Evolutionary conservation across 2,329 filamentous ascomycete genomes (phyloP).

Genomic region (Aureobasidium mangrovei): DNA sequence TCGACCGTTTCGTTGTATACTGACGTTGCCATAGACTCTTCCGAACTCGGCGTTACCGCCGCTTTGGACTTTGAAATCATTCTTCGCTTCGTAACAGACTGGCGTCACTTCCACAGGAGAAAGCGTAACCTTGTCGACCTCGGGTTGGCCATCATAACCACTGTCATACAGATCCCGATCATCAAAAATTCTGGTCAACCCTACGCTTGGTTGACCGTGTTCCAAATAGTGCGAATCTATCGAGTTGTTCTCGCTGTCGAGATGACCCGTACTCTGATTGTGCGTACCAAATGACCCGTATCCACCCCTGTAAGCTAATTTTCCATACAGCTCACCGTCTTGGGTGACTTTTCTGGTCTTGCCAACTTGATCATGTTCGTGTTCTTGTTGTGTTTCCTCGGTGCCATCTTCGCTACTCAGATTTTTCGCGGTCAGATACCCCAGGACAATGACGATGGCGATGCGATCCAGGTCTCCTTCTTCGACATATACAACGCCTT

Average conservation of each 20-base stretch:
- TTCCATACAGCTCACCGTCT: conserved; percentile 52
- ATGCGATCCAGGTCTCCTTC: conserved; percentile 65
- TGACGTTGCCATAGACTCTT: conserved; percentile 24
- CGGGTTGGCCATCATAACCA: conserved; percentile 68
- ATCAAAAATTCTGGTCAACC: conserved; percentile 62
- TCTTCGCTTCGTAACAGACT: conserved; percentile 68
- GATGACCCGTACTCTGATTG: conserved; percentile 77
- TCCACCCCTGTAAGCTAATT: background rate
- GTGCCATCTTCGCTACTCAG: conserved; percentile 86
- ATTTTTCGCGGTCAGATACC: conserved; percentile 84
- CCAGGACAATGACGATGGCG: conserved; percentile 47
- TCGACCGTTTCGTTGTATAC: background rate
- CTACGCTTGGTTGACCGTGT: conserved; percentile 84
- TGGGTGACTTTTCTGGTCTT: conserved; percentile 87
- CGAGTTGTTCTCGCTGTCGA: conserved; percentile 83
- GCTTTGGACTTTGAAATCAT: conserved; percentile 74
- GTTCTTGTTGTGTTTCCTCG: conserved; percentile 87
- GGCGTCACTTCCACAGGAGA: conserved; percentile 68
- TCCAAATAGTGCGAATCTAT: conserved; percentile 88
- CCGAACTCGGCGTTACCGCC: conserved; percentile 68
- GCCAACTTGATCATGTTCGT: conserved; percentile 93
- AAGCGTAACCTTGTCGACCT: conserved; percentile 75
- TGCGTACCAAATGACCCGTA: conserved; percentile 27
- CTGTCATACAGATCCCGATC: conserved; percentile 73
- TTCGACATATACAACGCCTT: conserved; percentile 92